Evolutionary conservation across 2,329 filamentous ascomycete species (phyloP).

Genomic region (Pseudogymnoascus sp.): DNA sequence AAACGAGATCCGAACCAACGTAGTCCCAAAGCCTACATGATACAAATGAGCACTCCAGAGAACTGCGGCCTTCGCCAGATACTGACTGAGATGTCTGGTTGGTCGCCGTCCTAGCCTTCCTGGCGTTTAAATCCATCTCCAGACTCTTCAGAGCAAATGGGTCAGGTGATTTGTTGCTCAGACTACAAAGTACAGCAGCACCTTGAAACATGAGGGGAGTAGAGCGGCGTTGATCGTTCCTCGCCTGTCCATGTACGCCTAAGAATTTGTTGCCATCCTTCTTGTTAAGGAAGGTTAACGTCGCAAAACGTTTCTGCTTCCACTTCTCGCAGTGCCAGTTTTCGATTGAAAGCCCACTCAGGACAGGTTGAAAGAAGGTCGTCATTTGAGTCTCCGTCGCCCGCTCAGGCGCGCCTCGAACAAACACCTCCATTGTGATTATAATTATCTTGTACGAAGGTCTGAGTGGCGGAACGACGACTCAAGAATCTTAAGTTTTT

Average conservation of each 20-base stretch:
- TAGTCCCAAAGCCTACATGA: conserved; percentile 40
- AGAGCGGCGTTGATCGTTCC: neutral
- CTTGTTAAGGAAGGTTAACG: conserved; percentile 38
- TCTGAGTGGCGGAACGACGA: neutral
- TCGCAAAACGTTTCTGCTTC: conserved; percentile 33
- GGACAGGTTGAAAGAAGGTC: conserved; percentile 32
- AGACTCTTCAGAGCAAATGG: conserved; percentile 32
- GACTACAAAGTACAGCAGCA: conserved; percentile 22
- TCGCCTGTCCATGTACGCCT: conserved; percentile 22
- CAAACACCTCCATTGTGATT: conserved; percentile 40
- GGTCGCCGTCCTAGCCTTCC: conserved; percentile 16
- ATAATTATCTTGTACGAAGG: no score
- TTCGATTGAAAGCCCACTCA: conserved; percentile 34
- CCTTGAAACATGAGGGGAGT: neutral
- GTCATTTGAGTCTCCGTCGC: conserved; percentile 36
- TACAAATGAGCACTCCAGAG: conserved; percentile 29
- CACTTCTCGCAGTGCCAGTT: conserved; percentile 39
- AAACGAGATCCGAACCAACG: conserved; percentile 31
- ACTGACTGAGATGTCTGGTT: conserved; percentile 15
- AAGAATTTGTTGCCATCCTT: conserved; percentile 38
- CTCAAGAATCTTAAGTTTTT: no score
- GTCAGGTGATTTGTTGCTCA: conserved; percentile 33
- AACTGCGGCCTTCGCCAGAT: conserved; percentile 17
- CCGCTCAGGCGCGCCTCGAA: conserved; percentile 35
- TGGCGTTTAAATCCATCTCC: conserved; percentile 25